phyloP scores from a whole-genome alignment of 768 basidiomycete species.

The Hydnomerulius pinastri region DNA sequence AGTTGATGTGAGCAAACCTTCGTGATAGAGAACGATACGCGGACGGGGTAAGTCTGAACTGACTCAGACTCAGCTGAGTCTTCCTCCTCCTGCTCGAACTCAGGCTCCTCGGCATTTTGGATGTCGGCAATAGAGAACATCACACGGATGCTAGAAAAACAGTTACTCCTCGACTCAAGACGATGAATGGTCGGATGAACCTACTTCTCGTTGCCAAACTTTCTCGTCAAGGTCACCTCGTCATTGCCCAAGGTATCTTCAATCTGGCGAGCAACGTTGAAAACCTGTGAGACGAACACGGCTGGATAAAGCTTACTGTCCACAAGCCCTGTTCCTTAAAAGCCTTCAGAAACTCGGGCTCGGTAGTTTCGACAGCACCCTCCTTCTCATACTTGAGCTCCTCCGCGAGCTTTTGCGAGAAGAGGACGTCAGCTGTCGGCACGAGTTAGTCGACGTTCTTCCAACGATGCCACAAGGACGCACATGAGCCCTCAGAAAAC shows the following conservation, averaged over 20 bases:
- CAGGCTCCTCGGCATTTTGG: conserved; percentile 46
- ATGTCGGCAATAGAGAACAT: conserved; percentile 94
- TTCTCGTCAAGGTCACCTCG: conserved; percentile 79
- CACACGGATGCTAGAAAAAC: conserved; percentile 67
- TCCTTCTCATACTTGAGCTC: conserved; percentile 89
- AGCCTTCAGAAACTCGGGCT: conserved; percentile 75
- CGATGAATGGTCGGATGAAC: conserved; percentile 28
- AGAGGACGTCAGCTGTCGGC: conserved; percentile 64
- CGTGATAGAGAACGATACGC: conserved; percentile 79
- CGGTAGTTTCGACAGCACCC: conserved; percentile 35
- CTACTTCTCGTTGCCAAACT: conserved; percentile 89
- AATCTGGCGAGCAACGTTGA: too few species aligned
- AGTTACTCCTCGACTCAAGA: background rate
- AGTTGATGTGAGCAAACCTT: conserved; percentile 52
- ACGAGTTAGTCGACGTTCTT: background rate
- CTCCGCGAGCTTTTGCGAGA: conserved; percentile 73
- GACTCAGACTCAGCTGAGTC: conserved; percentile 29
- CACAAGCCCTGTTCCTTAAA: conserved; percentile 79
- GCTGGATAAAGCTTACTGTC: conserved; percentile 49
- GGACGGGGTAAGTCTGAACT: conserved; percentile 63
- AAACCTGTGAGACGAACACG: too few species aligned
- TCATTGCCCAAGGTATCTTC: conserved; percentile 72
- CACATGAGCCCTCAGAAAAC: conserved; percentile 47
- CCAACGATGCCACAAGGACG: conserved; percentile 17
- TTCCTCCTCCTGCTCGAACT: conserved; percentile 40